These are phyloP conservation scores for Lyophyllum semitale DNA, from an alignment of 768 basidiomycete species.

Conservation along the genomic window DNA sequence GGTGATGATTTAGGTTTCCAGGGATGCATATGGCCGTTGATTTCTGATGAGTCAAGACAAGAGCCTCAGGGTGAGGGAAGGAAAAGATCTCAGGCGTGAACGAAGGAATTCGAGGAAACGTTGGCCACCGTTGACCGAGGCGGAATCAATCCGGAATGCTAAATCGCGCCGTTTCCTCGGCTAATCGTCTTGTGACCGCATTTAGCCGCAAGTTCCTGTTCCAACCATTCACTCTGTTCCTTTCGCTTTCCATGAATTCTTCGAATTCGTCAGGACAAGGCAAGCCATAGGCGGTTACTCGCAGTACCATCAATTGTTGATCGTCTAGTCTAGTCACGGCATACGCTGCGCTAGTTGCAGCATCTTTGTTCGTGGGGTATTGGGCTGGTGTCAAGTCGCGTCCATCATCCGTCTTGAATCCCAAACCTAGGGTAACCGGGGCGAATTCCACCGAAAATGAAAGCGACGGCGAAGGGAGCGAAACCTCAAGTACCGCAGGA, in stretches of 20 bases:
- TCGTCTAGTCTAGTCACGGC: slow-evolving; percentile 16
- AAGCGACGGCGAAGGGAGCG: slow-evolving; percentile 5
- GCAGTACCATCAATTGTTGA: background rate
- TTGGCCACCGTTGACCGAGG: background rate
- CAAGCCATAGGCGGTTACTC: background rate
- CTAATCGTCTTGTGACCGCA: background rate
- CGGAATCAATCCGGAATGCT: slow-evolving; percentile 13
- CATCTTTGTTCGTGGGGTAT: slow-evolving; percentile 43
- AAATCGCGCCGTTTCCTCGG: no score
- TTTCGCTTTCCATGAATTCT: slow-evolving; percentile 1
- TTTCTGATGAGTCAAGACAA: background rate
- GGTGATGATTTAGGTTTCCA: background rate
- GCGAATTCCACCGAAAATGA: background rate
- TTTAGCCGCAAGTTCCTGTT: no score
- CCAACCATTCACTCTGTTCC: no score
- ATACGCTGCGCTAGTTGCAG: slow-evolving; percentile 31
- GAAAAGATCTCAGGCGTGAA: no score
- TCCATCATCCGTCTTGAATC: background rate
- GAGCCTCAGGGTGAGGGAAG: background rate
- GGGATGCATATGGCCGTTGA: background rate
- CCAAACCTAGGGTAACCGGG: background rate
- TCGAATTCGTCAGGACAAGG: slow-evolving; percentile 12
- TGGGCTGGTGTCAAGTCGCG: slow-evolving; percentile 34
- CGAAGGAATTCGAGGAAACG: background rate
- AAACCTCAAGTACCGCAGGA: slow-evolving; percentile 22